Conservation (phyloP, 768 basidiomycete genomes). For the Serpula lacrymans region DNA sequence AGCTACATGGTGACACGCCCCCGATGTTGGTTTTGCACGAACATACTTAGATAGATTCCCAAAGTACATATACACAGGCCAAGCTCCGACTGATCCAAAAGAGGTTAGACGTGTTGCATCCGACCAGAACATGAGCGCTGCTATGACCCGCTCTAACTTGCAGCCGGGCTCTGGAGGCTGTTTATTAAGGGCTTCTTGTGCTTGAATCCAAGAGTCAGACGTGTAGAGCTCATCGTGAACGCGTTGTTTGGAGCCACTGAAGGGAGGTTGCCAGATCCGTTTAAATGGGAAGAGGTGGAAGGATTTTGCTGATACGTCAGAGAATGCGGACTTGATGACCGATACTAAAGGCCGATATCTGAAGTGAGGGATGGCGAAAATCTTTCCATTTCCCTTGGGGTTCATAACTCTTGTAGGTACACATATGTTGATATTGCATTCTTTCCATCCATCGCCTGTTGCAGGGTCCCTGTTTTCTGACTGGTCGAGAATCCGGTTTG, state of each 20-base stretch:
- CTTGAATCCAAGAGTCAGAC: conserved; percentile 17
- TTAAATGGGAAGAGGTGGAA: conserved; percentile 26
- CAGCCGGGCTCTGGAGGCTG: conserved; percentile 12
- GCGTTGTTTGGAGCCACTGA: conserved; percentile 6
- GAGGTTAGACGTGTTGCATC: conserved; percentile 15
- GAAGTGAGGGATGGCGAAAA: conserved; percentile 25
- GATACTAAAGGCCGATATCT: conserved; percentile 16
- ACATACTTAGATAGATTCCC: conserved; percentile 16
- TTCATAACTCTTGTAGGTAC: conserved; percentile 22
- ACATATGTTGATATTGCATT: conserved; percentile 14
- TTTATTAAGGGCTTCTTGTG: conserved; percentile 20
- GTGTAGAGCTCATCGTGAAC: conserved; percentile 24
- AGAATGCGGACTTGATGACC: conserved; percentile 10
- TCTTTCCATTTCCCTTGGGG: neutral
- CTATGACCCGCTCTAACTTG: conserved; percentile 1
- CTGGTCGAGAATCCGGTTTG: neutral
- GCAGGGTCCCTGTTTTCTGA: neutral
- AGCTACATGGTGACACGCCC: conserved; percentile 13
- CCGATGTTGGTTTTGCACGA: conserved; percentile 6
- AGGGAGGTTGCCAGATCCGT: conserved; percentile 13
- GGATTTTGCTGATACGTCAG: conserved; percentile 4
- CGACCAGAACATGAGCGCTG: conserved; percentile 9
- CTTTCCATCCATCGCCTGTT: conserved; percentile 6
- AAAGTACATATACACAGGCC: conserved; percentile 14
- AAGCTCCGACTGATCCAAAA: conserved; percentile 14